Evolutionary conservation across 2,329 filamentous ascomycete genomes (phyloP).

Genomic region (Didymella exigua): DNA sequence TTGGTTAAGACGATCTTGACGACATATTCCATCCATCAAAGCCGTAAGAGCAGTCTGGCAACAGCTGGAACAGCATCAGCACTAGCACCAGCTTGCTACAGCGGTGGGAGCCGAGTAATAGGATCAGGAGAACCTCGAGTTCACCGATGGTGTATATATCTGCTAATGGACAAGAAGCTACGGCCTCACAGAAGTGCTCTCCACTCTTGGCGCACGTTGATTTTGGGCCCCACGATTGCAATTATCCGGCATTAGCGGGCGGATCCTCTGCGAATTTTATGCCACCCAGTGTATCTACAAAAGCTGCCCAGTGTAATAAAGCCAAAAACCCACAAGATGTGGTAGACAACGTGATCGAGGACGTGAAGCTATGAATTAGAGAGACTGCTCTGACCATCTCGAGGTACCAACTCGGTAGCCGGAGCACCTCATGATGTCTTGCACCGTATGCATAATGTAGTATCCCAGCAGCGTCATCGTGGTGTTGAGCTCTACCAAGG

Average conservation of each 20-base stretch:
- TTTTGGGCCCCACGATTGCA: constrained; percentile 1
- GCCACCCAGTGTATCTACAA: constrained; percentile 5
- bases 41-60: constrained; percentile 15
- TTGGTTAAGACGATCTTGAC: constrained; percentile 31
- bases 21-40: constrained; percentile 20
- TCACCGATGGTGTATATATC: not conserved
- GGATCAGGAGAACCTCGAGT: not conserved
- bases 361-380: too few relatives aligned
- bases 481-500: constrained; percentile 3
- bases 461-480: not conserved
- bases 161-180: constrained; percentile 17
- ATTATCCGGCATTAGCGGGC: constrained; percentile 20
- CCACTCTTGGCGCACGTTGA: constrained; percentile 7
- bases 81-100: not conserved
- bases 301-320: constrained; percentile 8
- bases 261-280: not conserved
- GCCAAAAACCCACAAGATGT: not conserved
- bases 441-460: not conserved
- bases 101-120: not conserved
- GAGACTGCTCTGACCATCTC: too few relatives aligned
- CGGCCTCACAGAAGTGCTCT: not conserved
- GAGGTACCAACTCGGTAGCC: too few relatives aligned
- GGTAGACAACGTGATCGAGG: too few relatives aligned
- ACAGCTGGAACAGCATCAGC: not conserved
- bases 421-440: too few relatives aligned